These are phyloP conservation scores for Podaxis rugospora DNA, from an alignment of 768 basidiomycete species.

Conservation along the genomic window DNA sequence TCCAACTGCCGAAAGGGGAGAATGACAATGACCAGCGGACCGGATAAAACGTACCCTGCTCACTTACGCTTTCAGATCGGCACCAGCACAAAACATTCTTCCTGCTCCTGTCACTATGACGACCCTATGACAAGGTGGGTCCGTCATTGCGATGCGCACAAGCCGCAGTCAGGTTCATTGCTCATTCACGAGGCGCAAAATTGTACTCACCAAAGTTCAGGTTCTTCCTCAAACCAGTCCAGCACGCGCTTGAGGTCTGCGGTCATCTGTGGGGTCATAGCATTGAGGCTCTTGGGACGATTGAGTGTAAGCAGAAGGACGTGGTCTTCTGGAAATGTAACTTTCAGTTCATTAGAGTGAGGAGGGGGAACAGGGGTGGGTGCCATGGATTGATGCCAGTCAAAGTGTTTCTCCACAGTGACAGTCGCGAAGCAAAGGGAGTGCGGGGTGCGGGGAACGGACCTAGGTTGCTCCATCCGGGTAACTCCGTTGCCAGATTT, in stretches of 20 bases:
- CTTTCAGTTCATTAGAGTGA: constrained; percentile 32
- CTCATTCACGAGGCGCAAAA: background rate
- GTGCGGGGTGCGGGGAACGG: constrained; percentile 4
- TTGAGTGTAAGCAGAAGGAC: constrained; percentile 46
- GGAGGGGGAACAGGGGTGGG: constrained; percentile 19
- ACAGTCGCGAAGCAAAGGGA: background rate
- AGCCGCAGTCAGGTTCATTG: background rate
- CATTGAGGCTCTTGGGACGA: constrained; percentile 68
- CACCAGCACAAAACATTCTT: constrained; percentile 73
- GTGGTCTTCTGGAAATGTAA: constrained; percentile 34
- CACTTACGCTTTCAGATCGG: constrained; percentile 69
- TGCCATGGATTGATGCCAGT: constrained; percentile 14
- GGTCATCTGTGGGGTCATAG: constrained; percentile 60
- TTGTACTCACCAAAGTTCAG: constrained; percentile 60
- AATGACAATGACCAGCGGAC: background rate
- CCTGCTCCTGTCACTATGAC: constrained; percentile 72
- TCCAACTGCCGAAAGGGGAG: constrained; percentile 46
- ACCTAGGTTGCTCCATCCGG: constrained; percentile 6
- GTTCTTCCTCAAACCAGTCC: constrained; percentile 73
- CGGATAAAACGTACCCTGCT: background rate
- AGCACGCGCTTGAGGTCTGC: constrained; percentile 48
- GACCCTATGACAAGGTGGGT: constrained; percentile 47
- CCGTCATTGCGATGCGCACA: constrained; percentile 1
- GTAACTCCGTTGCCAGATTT: constrained; percentile 8
- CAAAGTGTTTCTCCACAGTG: background rate